phyloP scores from a whole-genome alignment of 192 early-diverging fungal species.

The Umbelopsis sp. region DNA sequence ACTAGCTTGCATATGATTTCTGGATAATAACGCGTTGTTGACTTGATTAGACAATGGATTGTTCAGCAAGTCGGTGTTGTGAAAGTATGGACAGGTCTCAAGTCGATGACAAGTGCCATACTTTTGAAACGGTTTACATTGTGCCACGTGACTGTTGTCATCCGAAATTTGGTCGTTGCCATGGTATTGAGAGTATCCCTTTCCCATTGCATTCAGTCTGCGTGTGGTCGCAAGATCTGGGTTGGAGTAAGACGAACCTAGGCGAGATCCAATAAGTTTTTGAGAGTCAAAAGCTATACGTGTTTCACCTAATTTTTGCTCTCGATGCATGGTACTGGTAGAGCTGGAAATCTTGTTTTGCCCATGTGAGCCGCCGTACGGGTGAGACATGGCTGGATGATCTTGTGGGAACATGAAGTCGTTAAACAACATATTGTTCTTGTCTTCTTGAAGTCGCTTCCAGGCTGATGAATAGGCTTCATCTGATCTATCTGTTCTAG shows the following conservation, averaged over 20 bases:
- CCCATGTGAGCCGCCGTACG: neutral
- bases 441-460: constrained; percentile 7
- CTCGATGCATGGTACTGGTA: neutral
- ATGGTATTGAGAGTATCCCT: neutral
- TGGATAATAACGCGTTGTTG: neutral
- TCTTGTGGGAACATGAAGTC: constrained; percentile 17
- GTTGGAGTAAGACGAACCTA: constrained; percentile 6
- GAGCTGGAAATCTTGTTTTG: neutral
- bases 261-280: constrained; percentile 1
- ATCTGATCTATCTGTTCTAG: constrained; percentile 16
- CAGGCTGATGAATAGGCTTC: neutral
- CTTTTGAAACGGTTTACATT: neutral
- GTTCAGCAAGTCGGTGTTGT: neutral
- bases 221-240: constrained; percentile 1
- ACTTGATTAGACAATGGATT: neutral
- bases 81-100: neutral
- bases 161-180: neutral
- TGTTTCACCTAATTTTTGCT: neutral
- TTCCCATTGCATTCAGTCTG: neutral
- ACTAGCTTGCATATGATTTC: constrained; percentile 5
- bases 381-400: neutral
- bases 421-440: neutral
- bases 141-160: neutral
- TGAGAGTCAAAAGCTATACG: constrained; percentile 7
- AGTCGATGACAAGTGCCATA: neutral